A percentile compares a stretch with the other conserved stretches of the same genome.
These are phyloP conservation scores for Acarospora socialis DNA, from an alignment of 2,329 filamentous ascomycete genomes.

Conservation along the genomic window DNA sequence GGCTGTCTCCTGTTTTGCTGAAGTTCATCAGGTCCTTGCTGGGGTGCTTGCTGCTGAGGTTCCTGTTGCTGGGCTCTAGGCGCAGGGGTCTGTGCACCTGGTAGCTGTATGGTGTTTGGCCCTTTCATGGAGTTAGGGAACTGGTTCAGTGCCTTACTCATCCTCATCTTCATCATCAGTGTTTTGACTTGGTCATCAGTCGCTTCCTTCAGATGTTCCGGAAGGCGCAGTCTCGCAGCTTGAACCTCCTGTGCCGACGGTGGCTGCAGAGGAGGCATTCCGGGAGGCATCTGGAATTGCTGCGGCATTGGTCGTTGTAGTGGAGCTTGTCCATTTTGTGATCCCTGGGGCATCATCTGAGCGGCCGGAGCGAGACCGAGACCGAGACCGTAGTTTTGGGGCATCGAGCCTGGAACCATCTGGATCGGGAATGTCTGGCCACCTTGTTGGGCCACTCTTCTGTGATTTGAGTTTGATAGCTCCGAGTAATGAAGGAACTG, in stretches of 20 bases:
- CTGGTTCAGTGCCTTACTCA: conserved; percentile 15
- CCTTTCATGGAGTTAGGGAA: conserved; percentile 18
- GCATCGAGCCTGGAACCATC: too few relatives aligned
- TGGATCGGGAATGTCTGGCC: too few relatives aligned
- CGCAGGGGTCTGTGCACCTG: conserved; percentile 14
- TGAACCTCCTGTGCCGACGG: conserved; percentile 28
- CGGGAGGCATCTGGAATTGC: conserved; percentile 17
- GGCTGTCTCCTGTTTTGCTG: neutral
- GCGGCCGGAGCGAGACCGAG: conserved; percentile 26
- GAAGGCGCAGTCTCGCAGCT: conserved; percentile 21
- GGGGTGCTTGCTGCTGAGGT: conserved; percentile 16
- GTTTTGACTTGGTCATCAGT: conserved; percentile 8
- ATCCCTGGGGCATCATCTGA: conserved; percentile 28
- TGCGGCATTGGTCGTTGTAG: conserved; percentile 15
- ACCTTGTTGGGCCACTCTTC: conserved; percentile 6
- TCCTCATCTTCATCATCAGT: conserved; percentile 14
- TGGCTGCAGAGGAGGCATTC: conserved; percentile 15
- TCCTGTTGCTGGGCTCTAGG: conserved; percentile 19
- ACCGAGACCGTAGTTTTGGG: too few relatives aligned
- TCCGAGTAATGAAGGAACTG: conserved; percentile 27
- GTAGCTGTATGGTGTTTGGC: conserved; percentile 16
- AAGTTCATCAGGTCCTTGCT: conserved; percentile 15
- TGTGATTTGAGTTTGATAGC: conserved; percentile 13
- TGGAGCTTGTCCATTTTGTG: too few relatives aligned
- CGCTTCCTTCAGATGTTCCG: conserved; percentile 1